Evolutionary conservation across 768 basidiomycete species (phyloP), one percentile per base, ranked within the genome.

Genomic region (Phanerodontia chrysosporium): DNA sequence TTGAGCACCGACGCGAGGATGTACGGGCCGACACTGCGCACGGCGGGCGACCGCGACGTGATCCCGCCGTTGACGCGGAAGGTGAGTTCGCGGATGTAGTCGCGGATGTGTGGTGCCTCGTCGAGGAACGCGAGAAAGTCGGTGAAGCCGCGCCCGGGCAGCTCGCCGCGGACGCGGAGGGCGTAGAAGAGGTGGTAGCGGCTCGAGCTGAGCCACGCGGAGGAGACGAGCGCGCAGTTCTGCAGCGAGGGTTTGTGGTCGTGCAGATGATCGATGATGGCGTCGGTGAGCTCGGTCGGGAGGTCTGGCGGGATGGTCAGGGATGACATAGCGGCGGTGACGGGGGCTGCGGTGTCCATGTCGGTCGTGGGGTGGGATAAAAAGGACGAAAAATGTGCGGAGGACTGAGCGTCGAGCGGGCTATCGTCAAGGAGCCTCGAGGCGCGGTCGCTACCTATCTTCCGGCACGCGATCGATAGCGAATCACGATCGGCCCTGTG

Each of bases 221-320:
- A 12, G 35, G 36, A 55, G 7, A 55, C 57, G 6, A 60, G 53
- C 18, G 59, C 45, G 59, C 58, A 55, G 36, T 35, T 32, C 28
- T 45, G 32, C 30, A 65, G 57, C 5, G 64, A 21, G 6, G 21
- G 30, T 21, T 45, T 44, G 48, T 65, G 62, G 51, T 65, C 54
- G 62, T 63, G 59, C 22, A 65, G 57, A 39, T 52, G 60, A 49
- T 63, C 64, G 52, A 65, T 49, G 56, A 62, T 63, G 53, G 29
- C 30, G 49, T 65, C 64, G 18, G 56, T 58, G 56, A 65, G 58
- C 54, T 65, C 64, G 3, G 56, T 30, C 24, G 62, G 59, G 8
- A 60, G 36, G 42, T 39, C 35, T n/a, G 16, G 35, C 28, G 7
- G 14, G 2, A 51, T 16, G 2, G 49, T 12, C 28, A 51, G 28